Base-by-base conservation (phyloP, 192 early-diverging fungal genomes). In the Coemansia sp. region DNA sequence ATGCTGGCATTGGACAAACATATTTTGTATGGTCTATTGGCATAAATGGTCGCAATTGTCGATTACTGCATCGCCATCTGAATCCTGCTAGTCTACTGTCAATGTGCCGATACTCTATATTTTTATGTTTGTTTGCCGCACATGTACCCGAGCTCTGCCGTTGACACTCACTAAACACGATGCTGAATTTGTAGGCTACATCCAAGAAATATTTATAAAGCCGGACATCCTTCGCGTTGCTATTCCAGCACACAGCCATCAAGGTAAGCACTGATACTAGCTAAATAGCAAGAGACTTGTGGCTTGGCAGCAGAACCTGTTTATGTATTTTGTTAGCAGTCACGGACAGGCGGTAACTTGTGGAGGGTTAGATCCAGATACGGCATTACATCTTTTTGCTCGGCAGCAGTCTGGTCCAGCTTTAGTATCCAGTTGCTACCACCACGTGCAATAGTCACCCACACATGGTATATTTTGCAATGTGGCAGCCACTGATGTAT, bases 171-270 rank as follows among this genome's bases (percentile, higher is more conserved):
- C 19, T 11, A 49, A 49, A 49, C 16, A 25, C 16, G 23, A 16
- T 22, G 31, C 55, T 16, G 25, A 8, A 3, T 3, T 17, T 57
- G 62, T 78, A 78, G 75, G 65, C 12, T 72, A 61, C 56, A 67
- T 78, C 17, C 43, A 78, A 52, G 52, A 78, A 21, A 55, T 78
- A 25, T 78, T 66, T 69, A 78, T 72, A 14, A 53, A 26, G 38
- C 75, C 75, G 2, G 60, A 72, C 25, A 78, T 78, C 8, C 48
- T 72, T 0, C 66, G 56, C 48, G 63, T 72, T 37, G 48, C 59
- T 16, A 55, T 76, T 21, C 69, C 69, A 16, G 37, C 10, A 16
- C 21, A 22, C 21, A 56, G 43, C 51, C 53, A 59, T 23, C 39
- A 62, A 78, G 76, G 76, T 78, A 66, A 62, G 75, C 38, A 56